Evolutionary conservation across 441 rosid genomes (phyloP).

Genomic region (Brassica hybrid): DNA sequence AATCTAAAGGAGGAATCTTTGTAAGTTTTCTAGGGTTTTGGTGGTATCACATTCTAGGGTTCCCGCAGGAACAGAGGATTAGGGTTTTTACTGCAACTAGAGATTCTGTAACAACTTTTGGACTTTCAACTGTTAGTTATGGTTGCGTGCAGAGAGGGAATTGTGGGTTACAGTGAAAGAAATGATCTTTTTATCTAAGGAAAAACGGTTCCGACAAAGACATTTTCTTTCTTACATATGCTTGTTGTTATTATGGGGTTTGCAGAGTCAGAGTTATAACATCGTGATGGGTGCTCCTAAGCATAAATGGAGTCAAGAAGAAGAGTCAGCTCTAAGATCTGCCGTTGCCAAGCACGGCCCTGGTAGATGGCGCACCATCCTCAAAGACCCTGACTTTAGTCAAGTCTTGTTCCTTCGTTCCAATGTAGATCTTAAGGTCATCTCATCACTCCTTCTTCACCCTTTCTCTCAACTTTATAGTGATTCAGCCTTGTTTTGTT

Average conservation of each 20-base stretch:
- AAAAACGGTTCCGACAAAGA: neutral
- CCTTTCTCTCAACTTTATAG: no score
- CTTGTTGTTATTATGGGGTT: neutral
- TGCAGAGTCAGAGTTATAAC: no score
- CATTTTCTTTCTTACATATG: neutral
- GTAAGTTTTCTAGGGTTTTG: conserved; percentile 28
- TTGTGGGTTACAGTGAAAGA: conserved; percentile 2
- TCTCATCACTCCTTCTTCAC: neutral
- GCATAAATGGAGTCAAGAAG: neutral
- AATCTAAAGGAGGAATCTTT: neutral
- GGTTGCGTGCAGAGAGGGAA: neutral
- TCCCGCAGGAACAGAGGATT: conserved; percentile 27
- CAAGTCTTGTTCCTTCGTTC: neutral
- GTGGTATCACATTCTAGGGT: conserved; percentile 25
- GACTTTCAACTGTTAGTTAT: neutral
- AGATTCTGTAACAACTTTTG: neutral
- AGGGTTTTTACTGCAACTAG: conserved; percentile 28
- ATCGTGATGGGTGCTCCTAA: neutral
- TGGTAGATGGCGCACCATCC: neutral
- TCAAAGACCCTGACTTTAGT: neutral
- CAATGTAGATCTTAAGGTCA: neutral
- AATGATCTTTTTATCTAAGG: neutral
- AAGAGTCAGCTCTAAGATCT: neutral
- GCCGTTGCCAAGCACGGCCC: neutral
- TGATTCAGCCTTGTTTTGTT: no score